Evolutionary conservation across 1,284 basidiomycete genomes (phyloP).

Genomic region (Moniliophthora roreri): DNA sequence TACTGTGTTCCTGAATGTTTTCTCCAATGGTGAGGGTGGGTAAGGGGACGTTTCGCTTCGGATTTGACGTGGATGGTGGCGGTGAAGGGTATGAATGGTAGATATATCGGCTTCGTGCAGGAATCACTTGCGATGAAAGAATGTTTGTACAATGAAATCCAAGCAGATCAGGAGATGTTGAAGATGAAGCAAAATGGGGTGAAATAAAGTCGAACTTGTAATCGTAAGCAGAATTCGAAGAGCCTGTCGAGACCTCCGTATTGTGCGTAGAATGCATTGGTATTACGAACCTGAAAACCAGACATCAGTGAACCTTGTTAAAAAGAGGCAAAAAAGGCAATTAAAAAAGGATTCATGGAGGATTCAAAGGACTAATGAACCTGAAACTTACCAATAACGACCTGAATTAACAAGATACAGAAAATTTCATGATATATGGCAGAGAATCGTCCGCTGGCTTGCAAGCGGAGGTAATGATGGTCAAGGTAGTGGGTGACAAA

Average conservation of each 20-base stretch:
- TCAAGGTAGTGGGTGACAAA: constrained; percentile 1
- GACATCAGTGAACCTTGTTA: constrained; percentile 4
- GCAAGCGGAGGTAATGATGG: neutral
- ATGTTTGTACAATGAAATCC: constrained; percentile 17
- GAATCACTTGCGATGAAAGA: constrained; percentile 1
- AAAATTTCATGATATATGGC: constrained; percentile 16
- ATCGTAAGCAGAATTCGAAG: constrained; percentile 10
- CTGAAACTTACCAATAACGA: constrained; percentile 17
- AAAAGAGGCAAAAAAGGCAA: constrained; percentile 4
- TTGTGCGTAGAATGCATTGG: constrained; percentile 13
- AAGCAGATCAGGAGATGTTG: constrained; percentile 14
- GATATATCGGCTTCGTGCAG: constrained; percentile 3
- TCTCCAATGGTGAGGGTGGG: constrained; percentile 18
- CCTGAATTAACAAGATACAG: constrained; percentile 18
- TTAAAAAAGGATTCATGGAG: too few species aligned
- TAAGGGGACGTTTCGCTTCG: constrained; percentile 34
- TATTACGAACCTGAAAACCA: constrained; percentile 13
- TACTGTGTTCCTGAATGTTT: constrained; percentile 16
- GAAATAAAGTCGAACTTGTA: constrained; percentile 7
- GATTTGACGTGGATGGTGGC: constrained; percentile 33
- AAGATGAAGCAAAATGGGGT: constrained; percentile 15
- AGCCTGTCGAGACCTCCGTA: constrained; percentile 12
- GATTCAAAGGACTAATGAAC: neutral
- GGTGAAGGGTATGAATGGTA: constrained; percentile 33
- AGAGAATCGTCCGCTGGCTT: neutral